Evolutionary conservation across 129 eudicot genomes (phyloP), one percentile per base, ranked within the genome.

Genomic region (Scalesia atractyloides): DNA sequence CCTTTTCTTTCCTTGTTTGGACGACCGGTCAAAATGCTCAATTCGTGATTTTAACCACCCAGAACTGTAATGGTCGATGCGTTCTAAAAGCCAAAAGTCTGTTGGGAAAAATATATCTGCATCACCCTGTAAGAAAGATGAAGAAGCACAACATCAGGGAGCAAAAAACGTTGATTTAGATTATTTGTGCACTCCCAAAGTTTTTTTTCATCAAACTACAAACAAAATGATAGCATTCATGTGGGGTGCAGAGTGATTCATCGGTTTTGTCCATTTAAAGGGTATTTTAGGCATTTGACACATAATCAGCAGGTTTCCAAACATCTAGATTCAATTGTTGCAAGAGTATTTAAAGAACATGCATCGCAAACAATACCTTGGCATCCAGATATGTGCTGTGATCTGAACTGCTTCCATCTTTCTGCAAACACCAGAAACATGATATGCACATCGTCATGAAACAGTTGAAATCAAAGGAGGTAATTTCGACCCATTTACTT

Each of bases 101-200:
- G 97, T 94, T 14, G 98, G 98, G 73, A 90, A 94, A 84, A 94
- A 94, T 73, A 94, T 87, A 84, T 94, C 98, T 46, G 98, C 91
- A 75, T 94, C 97, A 66, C 98, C 98, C 97, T 90, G 87, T 75
- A 62, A 39, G 24, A 37, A 64, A 66, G 34, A 69, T 34, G 34
- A 34, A 22, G 9, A 33, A 57, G 43, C 36, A 59, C 18, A 49
- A 49, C 54, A 5, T 57, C 64, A 24, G 37, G 9, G 64, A 24
- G 41, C 64, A 59, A 59, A 59, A 59, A 24, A 59, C 13, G 13
- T 59, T 26, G 64, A 24, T 63, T 62, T 37, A 63, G 26, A 12
- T n/a, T 5, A 24, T 58, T 58, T 24, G 17, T 59, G 17, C 24
- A 26, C 54, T 49, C 18, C 54, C 5, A 14, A 14, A 37, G 6